These are phyloP conservation scores for Mycena floridula DNA, from an alignment of 768 basidiomycete genomes.

Conservation along the genomic window DNA sequence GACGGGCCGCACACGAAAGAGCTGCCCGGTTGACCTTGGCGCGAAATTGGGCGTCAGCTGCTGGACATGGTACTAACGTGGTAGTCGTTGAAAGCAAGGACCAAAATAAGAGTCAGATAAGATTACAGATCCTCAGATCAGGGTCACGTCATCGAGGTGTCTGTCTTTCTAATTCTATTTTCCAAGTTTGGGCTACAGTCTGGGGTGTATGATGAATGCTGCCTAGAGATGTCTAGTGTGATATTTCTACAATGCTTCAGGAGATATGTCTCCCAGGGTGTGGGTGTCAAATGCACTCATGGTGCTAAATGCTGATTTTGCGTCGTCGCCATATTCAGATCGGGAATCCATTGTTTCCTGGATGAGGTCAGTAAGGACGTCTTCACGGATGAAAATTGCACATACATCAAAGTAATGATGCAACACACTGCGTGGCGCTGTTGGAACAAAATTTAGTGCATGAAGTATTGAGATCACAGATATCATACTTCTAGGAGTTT, in stretches of 20 bases:
- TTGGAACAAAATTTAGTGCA: constrained; percentile 6
- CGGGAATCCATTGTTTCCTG: constrained; percentile 71
- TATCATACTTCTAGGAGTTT: constrained; percentile 84
- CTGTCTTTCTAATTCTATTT: too few relatives aligned
- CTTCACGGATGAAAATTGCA: constrained; percentile 8
- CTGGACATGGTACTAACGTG: too few relatives aligned
- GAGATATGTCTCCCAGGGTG: constrained; percentile 63
- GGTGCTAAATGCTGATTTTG: constrained; percentile 54
- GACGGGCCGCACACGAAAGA: too few relatives aligned
- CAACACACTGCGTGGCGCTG: constrained; percentile 83
- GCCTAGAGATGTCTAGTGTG: not conserved
- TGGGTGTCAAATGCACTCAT: constrained; percentile 51
- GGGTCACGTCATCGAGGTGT: too few relatives aligned
- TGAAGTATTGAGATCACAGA: not conserved
- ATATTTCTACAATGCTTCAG: constrained; percentile 50
- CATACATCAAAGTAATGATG: constrained; percentile 93
- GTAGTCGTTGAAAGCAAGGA: too few relatives aligned
- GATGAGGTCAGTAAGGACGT: constrained; percentile 5
- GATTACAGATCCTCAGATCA: too few relatives aligned
- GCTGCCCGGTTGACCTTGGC: too few relatives aligned
- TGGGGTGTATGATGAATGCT: too few relatives aligned
- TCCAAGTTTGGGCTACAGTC: too few relatives aligned
- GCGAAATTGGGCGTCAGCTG: too few relatives aligned
- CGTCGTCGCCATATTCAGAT: constrained; percentile 74
- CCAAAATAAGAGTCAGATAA: too few relatives aligned